Evolutionary conservation across 768 basidiomycete genomes (phyloP), one percentile per base, ranked within the genome.

Genomic region (Mycena rosella): DNA sequence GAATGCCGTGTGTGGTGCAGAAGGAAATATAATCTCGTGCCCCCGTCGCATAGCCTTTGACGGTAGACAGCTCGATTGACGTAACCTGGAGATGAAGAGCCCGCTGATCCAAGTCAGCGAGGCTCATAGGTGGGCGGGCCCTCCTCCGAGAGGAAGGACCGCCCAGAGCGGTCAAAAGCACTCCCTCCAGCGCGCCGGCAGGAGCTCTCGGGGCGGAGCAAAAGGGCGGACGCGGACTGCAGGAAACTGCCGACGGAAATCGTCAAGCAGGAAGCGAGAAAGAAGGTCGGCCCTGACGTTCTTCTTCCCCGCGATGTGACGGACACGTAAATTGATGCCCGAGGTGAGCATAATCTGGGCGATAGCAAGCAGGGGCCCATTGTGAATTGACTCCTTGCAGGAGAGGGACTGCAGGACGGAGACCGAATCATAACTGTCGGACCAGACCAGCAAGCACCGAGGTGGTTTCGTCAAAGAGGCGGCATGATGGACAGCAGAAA

Each of bases 351-450:
- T 52, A 42, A 74, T 48, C 8, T 30, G 26, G 1, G 72, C 72
- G 32, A 67, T 62, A 4, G 70, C 67, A 14, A 64, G 60, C 2
- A 73, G 30, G 22, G 62, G 58, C 18, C 60, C 65, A 42, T 65
- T 60, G 30, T 70, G 68, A 29, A 67, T 53, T 0, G 68, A 57
- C 36, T 67, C 49, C 60, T 61, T 29, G 30, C 55, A 48, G 15
- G 36, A 22, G 18, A 74, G 59, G 13, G 55, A 54, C 26, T 69
- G 63, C 22, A 75, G 65, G 10, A 73, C 68, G 13, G 38, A 36
- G 17, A 73, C 71, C 8, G 74, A 72, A 58, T 75, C 65, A 20
- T 73, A 60, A 30, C 71, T 73, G 60, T 76, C 75, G 0, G 68
- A 56, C 36, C 42, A 74, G 3, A 74, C 34, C 13, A 74, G 67